These are phyloP conservation scores for Dillenia turbinata DNA, from an alignment of 164 flowering plant species.

Conservation along the genomic window DNA sequence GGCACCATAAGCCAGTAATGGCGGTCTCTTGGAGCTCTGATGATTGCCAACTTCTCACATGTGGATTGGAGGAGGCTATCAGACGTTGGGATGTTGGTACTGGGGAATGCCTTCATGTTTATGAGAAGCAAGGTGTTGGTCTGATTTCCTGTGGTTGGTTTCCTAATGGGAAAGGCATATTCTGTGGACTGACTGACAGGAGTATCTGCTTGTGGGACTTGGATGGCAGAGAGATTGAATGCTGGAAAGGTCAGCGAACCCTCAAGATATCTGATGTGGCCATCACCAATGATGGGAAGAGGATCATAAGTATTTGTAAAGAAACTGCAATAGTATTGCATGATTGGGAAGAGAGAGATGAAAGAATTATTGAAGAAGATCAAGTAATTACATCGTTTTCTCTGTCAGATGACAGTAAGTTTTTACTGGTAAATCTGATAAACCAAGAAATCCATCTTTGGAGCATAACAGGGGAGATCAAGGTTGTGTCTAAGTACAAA, in stretches of 20 bases:
- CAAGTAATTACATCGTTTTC: constrained; percentile 64
- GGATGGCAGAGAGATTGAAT: constrained; percentile 74
- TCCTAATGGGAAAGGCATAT: constrained; percentile 58
- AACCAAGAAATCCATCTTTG: constrained; percentile 81
- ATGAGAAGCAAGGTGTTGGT: constrained; percentile 60
- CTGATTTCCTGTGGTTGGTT: constrained; percentile 80
- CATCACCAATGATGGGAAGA: constrained; percentile 66
- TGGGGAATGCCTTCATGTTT: constrained; percentile 66
- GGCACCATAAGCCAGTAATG: constrained; percentile 68
- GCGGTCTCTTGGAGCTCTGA: constrained; percentile 77
- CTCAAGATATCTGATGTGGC: constrained; percentile 66
- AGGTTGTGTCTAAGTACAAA: constrained; percentile 47
- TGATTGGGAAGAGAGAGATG: constrained; percentile 49
- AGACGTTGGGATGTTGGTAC: constrained; percentile 73
- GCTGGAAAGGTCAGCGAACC: constrained; percentile 72
- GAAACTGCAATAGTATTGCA: constrained; percentile 46
- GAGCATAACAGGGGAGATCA: constrained; percentile 51
- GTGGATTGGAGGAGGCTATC: constrained; percentile 72
- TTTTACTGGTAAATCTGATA: constrained; percentile 59
- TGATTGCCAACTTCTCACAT: constrained; percentile 67
- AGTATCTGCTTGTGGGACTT: constrained; percentile 87
- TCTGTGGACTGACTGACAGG: constrained; percentile 64
- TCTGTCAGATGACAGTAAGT: constrained; percentile 49
- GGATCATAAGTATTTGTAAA: constrained; percentile 55
- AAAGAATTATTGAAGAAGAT: constrained; percentile 51